Percentiles rank a stretch among this genome's conserved stretches.
Evolutionary conservation across 169 alveolate species (phyloP).

Genomic region (Eimeria falciformis): DNA sequence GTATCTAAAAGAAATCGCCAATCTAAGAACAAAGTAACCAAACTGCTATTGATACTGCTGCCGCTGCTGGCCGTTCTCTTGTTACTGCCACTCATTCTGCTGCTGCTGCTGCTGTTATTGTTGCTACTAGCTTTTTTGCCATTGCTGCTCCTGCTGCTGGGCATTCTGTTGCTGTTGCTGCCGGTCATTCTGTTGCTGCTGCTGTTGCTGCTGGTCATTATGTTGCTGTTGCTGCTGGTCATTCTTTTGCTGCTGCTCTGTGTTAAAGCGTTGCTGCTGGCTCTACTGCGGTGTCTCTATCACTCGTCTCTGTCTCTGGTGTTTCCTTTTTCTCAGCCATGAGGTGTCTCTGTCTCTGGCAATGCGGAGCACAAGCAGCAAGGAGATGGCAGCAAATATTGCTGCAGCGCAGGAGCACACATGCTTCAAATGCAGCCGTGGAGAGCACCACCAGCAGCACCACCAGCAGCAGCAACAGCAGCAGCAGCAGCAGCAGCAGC

Average conservation of each 20-base stretch:
- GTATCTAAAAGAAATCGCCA: constrained; percentile 17
- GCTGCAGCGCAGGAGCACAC: constrained; percentile 18
- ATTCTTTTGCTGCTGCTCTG: background rate
- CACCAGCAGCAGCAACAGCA: constrained; percentile 35
- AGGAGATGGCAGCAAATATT: constrained; percentile 20
- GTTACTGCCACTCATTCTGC: too few relatives aligned
- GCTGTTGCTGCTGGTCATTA: background rate
- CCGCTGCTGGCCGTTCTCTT: too few relatives aligned
- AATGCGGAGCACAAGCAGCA: constrained; percentile 20
- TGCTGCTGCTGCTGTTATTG: constrained; percentile 28
- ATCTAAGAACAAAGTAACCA: background rate
- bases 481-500: constrained; percentile 31
- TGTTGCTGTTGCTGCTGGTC: background rate
- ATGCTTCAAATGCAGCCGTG: constrained; percentile 20
- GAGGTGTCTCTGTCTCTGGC: constrained; percentile 39
- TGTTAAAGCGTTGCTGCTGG: background rate
- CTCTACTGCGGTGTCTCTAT: background rate
- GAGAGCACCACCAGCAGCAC: background rate
- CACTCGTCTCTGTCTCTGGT: background rate
- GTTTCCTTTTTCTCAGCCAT: constrained; percentile 1
- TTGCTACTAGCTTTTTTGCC: background rate
- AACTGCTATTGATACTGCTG: too few relatives aligned
- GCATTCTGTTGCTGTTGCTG: background rate
- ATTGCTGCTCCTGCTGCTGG: background rate
- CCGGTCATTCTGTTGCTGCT: background rate